Percentiles rank a stretch among this genome's conserved stretches.
Evolutionary conservation across 2,329 filamentous ascomycete species (phyloP).

Genomic region (Blastomyces gilchristii): DNA sequence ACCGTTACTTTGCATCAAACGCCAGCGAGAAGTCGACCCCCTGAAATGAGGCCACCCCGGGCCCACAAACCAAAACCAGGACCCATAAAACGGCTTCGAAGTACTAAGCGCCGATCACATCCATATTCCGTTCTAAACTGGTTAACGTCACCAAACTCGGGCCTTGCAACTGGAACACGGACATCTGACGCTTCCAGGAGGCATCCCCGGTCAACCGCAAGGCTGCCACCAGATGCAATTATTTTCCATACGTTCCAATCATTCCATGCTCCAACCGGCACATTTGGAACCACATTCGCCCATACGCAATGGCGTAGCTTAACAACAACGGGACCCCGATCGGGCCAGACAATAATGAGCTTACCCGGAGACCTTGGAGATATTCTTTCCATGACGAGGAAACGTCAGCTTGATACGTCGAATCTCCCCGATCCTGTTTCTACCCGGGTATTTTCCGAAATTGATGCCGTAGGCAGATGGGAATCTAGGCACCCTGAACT

Average conservation of each 20-base stretch:
- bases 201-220: conserved; percentile 17
- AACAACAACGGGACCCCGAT: background rate
- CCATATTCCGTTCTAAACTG: conserved; percentile 14
- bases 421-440: conserved; percentile 19
- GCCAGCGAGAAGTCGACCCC: conserved; percentile 22
- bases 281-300: conserved; percentile 33
- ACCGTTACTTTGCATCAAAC: conserved; percentile 30
- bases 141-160: conserved; percentile 13
- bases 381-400: conserved; percentile 19
- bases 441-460: conserved; percentile 23
- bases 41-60: conserved; percentile 10
- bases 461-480: conserved; percentile 29
- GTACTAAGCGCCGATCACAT: conserved; percentile 18
- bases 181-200: background rate
- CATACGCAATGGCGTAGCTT: background rate
- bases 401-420: conserved; percentile 14
- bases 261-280: conserved; percentile 35
- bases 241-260: conserved; percentile 30
- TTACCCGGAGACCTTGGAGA: conserved; percentile 21
- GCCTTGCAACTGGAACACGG: background rate
- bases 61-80: conserved; percentile 12
- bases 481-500: conserved; percentile 27
- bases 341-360: background rate
- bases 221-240: conserved; percentile 24
- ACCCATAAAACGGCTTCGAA: conserved; percentile 23